Conservation (phyloP, 164 flowering plant genomes). For the Magnolia sinica region DNA sequence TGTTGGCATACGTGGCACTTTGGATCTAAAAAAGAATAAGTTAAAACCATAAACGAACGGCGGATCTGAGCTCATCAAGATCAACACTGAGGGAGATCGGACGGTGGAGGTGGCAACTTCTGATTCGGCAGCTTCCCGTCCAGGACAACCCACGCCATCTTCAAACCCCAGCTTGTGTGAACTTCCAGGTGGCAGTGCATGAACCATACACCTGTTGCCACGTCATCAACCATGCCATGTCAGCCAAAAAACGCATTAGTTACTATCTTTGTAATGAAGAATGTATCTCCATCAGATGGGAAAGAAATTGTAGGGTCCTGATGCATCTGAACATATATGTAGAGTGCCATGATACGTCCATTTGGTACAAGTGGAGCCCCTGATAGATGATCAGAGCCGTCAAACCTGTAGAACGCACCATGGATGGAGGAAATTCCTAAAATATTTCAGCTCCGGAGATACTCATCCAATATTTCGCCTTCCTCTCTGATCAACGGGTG, state of each 20-base stretch:
- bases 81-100: constrained; percentile 56
- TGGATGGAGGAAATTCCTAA: background rate
- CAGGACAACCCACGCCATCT: constrained; percentile 48
- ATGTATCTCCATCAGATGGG: background rate
- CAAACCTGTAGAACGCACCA: background rate
- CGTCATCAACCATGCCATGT: constrained; percentile 1
- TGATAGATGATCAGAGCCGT: background rate
- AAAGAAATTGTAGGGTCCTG: background rate
- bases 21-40: background rate
- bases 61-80: background rate
- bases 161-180: constrained; percentile 57
- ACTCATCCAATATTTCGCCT: too few species aligned
- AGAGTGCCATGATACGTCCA: background rate
- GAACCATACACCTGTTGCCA: constrained; percentile 46
- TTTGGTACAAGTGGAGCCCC: background rate
- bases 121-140: constrained; percentile 43
- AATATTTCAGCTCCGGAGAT: too few species aligned
- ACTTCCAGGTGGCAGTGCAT: constrained; percentile 53
- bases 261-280: too few species aligned
- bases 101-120: constrained; percentile 48
- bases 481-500: too few species aligned
- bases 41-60: background rate
- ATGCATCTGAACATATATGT: background rate
- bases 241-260: background rate
- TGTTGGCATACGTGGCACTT: background rate